phyloP scores from a whole-genome alignment of 108 stramenopile species.

The Nitzschia inconspicua region DNA sequence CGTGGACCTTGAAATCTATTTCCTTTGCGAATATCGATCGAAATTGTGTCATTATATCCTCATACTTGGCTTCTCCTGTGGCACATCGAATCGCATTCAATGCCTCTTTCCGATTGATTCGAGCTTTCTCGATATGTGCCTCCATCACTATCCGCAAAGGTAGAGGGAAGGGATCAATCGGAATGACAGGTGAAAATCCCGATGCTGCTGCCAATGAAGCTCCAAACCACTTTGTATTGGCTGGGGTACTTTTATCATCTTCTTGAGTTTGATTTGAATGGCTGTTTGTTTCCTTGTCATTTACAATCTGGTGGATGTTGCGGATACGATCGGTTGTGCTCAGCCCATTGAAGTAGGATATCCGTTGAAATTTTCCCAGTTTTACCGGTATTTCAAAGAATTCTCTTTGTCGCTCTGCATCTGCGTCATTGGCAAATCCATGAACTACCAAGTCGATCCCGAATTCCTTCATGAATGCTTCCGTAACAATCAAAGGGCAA shows the following conservation, averaged over 20 bases:
- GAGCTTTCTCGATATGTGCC: conserved; percentile 52
- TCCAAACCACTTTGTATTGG: too few species aligned
- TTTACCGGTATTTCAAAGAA: conserved; percentile 52
- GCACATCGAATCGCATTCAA: conserved; percentile 40
- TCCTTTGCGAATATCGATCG: conserved; percentile 26
- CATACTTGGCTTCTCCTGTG: conserved; percentile 19
- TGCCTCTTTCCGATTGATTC: conserved; percentile 25
- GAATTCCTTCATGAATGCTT: conserved; percentile 57
- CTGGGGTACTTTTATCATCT: too few species aligned
- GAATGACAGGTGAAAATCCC: conserved; percentile 31
- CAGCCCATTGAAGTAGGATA: conserved; percentile 46
- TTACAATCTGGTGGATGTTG: conserved; percentile 20
- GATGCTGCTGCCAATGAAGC: conserved; percentile 39
- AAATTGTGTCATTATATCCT: conserved; percentile 7
- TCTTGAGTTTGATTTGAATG: conserved; percentile 19
- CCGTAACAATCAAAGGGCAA: conserved; percentile 60
- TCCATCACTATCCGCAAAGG: conserved; percentile 42
- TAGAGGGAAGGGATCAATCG: conserved; percentile 52
- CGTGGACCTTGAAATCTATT: conserved; percentile 34
- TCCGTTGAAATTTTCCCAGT: conserved; percentile 51
- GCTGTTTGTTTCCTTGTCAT: background rate
- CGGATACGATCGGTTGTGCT: conserved; percentile 63
- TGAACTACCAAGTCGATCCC: conserved; percentile 75
- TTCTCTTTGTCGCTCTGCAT: conserved; percentile 48
- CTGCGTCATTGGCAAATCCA: conserved; percentile 60